phyloP scores from a whole-genome alignment of 2,329 filamentous ascomycete genomes.

The Diaporthe sp. region DNA sequence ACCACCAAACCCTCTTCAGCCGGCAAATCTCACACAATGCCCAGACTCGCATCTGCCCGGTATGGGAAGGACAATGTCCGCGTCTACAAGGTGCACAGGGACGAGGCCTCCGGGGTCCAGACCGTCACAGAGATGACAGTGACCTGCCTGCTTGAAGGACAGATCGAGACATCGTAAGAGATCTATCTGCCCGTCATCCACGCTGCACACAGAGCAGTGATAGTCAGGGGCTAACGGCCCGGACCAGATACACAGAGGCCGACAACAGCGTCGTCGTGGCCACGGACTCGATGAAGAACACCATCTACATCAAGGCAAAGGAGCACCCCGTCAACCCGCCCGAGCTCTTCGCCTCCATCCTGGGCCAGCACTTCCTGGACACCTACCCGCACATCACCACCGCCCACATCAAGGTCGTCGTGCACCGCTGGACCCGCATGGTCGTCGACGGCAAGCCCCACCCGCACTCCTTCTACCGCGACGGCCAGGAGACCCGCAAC shows the following conservation, averaged over 20 bases:
- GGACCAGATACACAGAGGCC: slow-evolving; percentile 84
- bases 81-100: slow-evolving; percentile 91
- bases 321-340: slow-evolving; percentile 92
- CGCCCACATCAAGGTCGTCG: slow-evolving; percentile 84
- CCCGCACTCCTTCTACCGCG: slow-evolving; percentile 93
- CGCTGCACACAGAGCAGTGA: not conserved
- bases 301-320: slow-evolving; percentile 94
- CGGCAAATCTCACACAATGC: slow-evolving; percentile 57
- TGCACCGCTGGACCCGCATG: slow-evolving; percentile 94
- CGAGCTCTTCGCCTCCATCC: slow-evolving; percentile 88
- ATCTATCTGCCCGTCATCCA: not conserved
- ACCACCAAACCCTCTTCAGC: not conserved
- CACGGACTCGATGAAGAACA: slow-evolving; percentile 99
- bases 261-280: slow-evolving; percentile 97
- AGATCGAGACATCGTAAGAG: slow-evolving; percentile 84
- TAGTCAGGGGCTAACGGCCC: slow-evolving; percentile 10
- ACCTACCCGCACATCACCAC: slow-evolving; percentile 89
- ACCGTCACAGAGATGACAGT: slow-evolving; percentile 96
- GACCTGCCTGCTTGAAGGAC: slow-evolving; percentile 90
- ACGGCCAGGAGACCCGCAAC: slow-evolving; percentile 88
- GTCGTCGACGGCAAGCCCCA: slow-evolving; percentile 88
- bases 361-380: slow-evolving; percentile 90
- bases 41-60: slow-evolving; percentile 73
- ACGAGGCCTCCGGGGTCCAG: slow-evolving; percentile 82
- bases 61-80: slow-evolving; percentile 99